A percentile compares a stretch with the other conserved stretches of the same genome.
phyloP scores from a whole-genome alignment of 345 rosid species.

The Zanthoxylum bungeanum region DNA sequence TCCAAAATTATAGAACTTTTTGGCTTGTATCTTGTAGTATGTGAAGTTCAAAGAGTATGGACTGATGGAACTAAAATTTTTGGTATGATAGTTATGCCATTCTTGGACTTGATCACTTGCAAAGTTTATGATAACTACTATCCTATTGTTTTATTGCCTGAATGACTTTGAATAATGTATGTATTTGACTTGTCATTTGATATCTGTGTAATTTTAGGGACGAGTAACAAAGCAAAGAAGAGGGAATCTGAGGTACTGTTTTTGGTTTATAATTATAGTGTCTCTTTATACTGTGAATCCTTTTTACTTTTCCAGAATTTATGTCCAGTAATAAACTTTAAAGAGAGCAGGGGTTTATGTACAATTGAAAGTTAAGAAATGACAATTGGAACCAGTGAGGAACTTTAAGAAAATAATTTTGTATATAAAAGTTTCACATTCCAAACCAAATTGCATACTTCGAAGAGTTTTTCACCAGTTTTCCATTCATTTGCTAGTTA shows the following conservation, averaged over 20 bases:
- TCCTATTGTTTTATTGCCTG: background rate
- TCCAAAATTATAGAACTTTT: background rate
- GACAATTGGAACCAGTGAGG: background rate
- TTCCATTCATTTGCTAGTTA: background rate
- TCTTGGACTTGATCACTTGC: background rate
- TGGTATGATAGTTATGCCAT: background rate
- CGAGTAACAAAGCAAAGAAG: conserved; percentile 28
- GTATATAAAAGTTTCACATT: background rate
- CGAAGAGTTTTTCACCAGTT: background rate
- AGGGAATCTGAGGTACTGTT: conserved; percentile 32
- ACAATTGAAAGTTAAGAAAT: background rate
- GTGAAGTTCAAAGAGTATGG: background rate
- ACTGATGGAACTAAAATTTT: background rate
- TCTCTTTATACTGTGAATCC: conserved; percentile 8
- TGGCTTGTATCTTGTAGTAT: background rate
- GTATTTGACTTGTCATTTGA: conserved; percentile 9
- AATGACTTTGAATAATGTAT: background rate
- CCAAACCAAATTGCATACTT: background rate
- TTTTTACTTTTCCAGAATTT: background rate
- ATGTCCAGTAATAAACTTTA: background rate
- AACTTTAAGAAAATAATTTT: background rate
- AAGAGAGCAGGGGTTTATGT: background rate
- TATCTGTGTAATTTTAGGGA: conserved; percentile 25
- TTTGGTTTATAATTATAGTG: background rate
- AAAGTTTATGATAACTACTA: background rate